These are phyloP conservation scores for Haematococcus lacustris DNA, from an alignment of 139 green algal genomes.

Conservation along the genomic window DNA sequence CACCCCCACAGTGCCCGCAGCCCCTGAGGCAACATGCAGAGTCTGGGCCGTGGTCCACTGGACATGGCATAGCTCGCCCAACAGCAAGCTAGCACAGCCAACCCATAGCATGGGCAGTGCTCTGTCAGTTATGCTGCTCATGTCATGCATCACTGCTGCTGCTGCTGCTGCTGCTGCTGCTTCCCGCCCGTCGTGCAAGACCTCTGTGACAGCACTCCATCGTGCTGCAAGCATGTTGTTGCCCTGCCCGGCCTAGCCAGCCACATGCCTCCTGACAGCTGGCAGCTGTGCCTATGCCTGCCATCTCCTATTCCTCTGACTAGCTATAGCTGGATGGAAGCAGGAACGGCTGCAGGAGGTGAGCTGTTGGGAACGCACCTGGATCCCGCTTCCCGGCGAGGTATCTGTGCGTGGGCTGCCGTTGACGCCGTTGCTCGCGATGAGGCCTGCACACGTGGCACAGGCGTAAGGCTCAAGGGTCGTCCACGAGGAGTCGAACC, in stretches of 20 bases:
- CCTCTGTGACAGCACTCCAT: too few relatives aligned
- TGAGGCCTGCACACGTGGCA: conserved; percentile 48
- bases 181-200: too few relatives aligned
- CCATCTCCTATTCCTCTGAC: background rate
- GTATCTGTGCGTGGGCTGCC: conserved; percentile 32
- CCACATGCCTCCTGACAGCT: background rate
- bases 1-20: too few relatives aligned
- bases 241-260: background rate
- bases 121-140: too few relatives aligned
- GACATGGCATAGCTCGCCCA: background rate
- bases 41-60: background rate
- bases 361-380: conserved; percentile 26
- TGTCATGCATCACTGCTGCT: too few relatives aligned
- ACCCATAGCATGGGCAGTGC: too few relatives aligned
- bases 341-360: background rate
- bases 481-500: background rate
- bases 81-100: background rate
- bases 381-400: conserved; percentile 47
- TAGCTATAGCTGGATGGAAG: background rate
- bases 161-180: too few relatives aligned
- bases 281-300: background rate
- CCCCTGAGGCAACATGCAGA: too few relatives aligned
- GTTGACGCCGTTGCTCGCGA: conserved; percentile 90
- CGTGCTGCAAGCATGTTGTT: background rate
- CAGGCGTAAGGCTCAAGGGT: background rate